phyloP scores from a whole-genome alignment of 495 filamentous ascomycete species.

The Hypoxylon fragiforme region DNA sequence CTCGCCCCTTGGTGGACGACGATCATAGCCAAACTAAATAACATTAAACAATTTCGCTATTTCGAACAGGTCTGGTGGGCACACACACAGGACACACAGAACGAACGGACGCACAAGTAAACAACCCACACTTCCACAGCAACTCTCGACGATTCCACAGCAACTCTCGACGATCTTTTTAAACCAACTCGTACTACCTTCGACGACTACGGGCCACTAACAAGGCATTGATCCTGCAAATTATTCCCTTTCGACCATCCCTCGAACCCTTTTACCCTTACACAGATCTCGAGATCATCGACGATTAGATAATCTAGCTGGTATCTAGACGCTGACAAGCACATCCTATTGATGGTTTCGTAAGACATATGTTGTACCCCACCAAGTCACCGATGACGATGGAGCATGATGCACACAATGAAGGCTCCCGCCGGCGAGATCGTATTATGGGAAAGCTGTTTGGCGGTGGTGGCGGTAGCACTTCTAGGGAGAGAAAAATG shows the following conservation, averaged over 20 bases:
- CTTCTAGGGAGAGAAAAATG: slow-evolving; percentile 44
- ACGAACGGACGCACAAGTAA: slow-evolving; percentile 26
- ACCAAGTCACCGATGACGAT: slow-evolving; percentile 37
- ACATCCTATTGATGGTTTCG: slow-evolving; percentile 23
- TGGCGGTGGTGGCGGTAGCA: slow-evolving; percentile 31
- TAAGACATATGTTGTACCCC: slow-evolving; percentile 24
- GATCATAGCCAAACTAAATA: slow-evolving; percentile 34
- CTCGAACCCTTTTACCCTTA: not conserved
- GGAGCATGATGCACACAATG: slow-evolving; percentile 48
- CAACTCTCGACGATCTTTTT: not conserved
- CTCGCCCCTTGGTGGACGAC: slow-evolving; percentile 23
- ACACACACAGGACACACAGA: slow-evolving; percentile 15
- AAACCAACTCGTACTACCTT: not conserved
- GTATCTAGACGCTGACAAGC: slow-evolving; percentile 1
- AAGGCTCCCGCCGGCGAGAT: slow-evolving; percentile 46
- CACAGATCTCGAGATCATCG: not conserved
- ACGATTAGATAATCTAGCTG: not conserved
- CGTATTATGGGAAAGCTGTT: slow-evolving; percentile 57
- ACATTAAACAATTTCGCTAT: slow-evolving; percentile 29
- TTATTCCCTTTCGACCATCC: not conserved
- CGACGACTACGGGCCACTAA: not conserved
- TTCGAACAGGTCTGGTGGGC: slow-evolving; percentile 13
- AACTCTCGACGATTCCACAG: not conserved
- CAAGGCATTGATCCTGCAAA: not conserved
- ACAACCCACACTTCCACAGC: slow-evolving; percentile 3